These are phyloP conservation scores for Vigna nakashimae DNA, from an alignment of 306 rosid genomes.

Conservation along the genomic window DNA sequence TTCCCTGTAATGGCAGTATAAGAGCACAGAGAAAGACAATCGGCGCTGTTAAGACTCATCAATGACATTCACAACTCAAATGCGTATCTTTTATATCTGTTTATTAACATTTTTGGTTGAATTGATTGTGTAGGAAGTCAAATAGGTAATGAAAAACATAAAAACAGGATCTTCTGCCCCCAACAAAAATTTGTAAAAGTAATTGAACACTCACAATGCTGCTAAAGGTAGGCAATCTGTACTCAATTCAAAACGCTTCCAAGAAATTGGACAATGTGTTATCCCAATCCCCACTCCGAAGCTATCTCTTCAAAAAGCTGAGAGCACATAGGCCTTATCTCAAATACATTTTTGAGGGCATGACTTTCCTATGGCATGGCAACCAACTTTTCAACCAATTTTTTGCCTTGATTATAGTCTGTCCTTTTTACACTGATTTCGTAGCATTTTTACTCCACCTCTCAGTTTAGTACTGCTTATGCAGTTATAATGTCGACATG, in stretches of 20 bases:
- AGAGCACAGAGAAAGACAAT: not conserved
- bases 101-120: slow-evolving; percentile 12
- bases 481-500: not conserved
- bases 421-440: slow-evolving; percentile 29
- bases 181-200: slow-evolving; percentile 2
- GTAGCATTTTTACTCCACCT: slow-evolving; percentile 22
- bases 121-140: slow-evolving; percentile 10
- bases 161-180: not conserved
- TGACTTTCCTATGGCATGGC: not conserved
- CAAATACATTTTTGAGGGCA: not conserved
- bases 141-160: not conserved
- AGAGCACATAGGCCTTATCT: slow-evolving; percentile 22
- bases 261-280: not conserved
- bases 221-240: slow-evolving; percentile 15
- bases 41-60: not conserved
- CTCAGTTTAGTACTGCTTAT: slow-evolving; percentile 20
- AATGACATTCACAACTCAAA: not conserved
- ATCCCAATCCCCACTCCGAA: slow-evolving; percentile 26
- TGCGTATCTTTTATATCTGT: not conserved
- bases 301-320: slow-evolving; percentile 23
- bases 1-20: not conserved
- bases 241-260: slow-evolving; percentile 29
- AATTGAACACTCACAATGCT: slow-evolving; percentile 9
- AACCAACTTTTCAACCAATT: not conserved
- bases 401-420: slow-evolving; percentile 5